phyloP scores from a whole-genome alignment of 2,329 filamentous ascomycete genomes.

The Ophiostoma piceae region DNA sequence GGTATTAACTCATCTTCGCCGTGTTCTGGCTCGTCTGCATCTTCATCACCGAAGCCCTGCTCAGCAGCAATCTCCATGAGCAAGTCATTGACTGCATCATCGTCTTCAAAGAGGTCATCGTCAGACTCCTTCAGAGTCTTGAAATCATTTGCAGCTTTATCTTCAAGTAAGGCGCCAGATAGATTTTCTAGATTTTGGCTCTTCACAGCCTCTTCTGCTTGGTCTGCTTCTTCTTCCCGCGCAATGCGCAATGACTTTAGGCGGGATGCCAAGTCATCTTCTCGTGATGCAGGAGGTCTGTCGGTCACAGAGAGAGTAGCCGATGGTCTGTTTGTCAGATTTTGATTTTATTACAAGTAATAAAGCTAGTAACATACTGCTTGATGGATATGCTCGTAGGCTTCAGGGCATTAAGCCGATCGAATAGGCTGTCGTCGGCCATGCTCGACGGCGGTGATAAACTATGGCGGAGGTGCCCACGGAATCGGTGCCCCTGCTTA shows the following conservation, averaged over 20 bases:
- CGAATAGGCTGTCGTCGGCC: constrained; percentile 39
- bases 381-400: constrained; percentile 33
- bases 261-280: constrained; percentile 49
- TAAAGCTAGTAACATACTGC: not conserved
- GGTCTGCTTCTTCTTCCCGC: constrained; percentile 24
- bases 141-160: no score
- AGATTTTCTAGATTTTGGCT: not conserved
- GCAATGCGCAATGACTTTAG: constrained; percentile 47
- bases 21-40: constrained; percentile 25
- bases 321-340: not conserved
- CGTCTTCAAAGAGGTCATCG: constrained; percentile 43
- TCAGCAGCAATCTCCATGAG: constrained; percentile 39
- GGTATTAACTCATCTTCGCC: constrained; percentile 42
- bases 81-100: constrained; percentile 49
- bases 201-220: not conserved
- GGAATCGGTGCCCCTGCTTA: not conserved
- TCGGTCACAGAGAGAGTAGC: not conserved
- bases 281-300: constrained; percentile 38
- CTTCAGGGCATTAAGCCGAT: constrained; percentile 51
- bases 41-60: constrained; percentile 22
- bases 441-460: not conserved
- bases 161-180: not conserved
- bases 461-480: not conserved
- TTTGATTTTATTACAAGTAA: not conserved
- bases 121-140: constrained; percentile 34